Conservation (phyloP, 768 basidiomycete species). For the Roridomyces roridus region DNA sequence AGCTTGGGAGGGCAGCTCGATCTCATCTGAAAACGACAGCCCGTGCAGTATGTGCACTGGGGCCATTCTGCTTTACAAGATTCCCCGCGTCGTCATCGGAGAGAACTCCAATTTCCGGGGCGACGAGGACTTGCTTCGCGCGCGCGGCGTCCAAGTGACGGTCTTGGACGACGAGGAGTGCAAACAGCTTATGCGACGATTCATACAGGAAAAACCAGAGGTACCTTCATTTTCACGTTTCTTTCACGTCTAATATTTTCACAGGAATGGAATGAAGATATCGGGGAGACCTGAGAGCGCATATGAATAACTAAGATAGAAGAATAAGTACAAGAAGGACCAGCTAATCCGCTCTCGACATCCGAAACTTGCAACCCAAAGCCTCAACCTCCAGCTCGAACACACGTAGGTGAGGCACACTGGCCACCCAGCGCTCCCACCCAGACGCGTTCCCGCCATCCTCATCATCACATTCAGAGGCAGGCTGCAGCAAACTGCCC, state of each 20-base stretch:
- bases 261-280: constrained; percentile 66
- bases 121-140: constrained; percentile 57
- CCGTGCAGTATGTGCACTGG: constrained; percentile 75
- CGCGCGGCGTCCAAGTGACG: constrained; percentile 59
- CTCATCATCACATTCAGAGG: too few relatives aligned
- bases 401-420: too few relatives aligned
- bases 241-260: constrained; percentile 4
- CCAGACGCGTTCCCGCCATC: too few relatives aligned
- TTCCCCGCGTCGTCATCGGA: constrained; percentile 70
- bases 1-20: background rate
- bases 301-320: too few relatives aligned
- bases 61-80: constrained; percentile 65
- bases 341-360: too few relatives aligned
- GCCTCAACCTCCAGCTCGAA: too few relatives aligned
- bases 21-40: constrained; percentile 31
- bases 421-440: too few relatives aligned
- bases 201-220: constrained; percentile 62
- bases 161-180: constrained; percentile 57
- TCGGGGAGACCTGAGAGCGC: too few relatives aligned
- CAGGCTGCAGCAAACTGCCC: too few relatives aligned
- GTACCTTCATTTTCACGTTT: constrained; percentile 32
- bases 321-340: too few relatives aligned
- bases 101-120: constrained; percentile 63
- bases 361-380: too few relatives aligned
- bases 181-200: constrained; percentile 58